A percentile compares a stretch with the other conserved stretches of the same genome.
Evolutionary conservation across 805 yeast species (phyloP).

Genomic region (Sugiyamaella chiloensis): DNA sequence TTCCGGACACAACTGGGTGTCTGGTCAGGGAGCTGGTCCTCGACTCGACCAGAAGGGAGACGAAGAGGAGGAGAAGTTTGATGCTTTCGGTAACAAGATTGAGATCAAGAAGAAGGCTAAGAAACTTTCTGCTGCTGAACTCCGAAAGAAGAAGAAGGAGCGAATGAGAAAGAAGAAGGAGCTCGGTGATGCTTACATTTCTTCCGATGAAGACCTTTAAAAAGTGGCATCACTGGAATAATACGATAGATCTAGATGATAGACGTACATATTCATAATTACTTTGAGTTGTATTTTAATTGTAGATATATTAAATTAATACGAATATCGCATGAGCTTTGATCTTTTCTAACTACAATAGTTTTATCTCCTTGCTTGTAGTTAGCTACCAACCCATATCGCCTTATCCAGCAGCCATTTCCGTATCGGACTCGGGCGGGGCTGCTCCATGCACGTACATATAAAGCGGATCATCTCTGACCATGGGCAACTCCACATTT

Average conservation of each 20-base stretch:
- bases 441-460: conserved; percentile 2
- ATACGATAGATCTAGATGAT: conserved; percentile 4
- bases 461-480: no score
- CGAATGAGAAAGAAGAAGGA: conserved; percentile 99
- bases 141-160: conserved; percentile 99
- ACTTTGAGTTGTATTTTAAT: no score
- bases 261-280: no score
- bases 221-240: conserved; percentile 4
- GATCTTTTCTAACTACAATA: no score
- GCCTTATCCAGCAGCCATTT: no score
- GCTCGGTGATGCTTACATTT: conserved; percentile 98
- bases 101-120: conserved; percentile 93
- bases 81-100: conserved; percentile 99
- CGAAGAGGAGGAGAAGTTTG: conserved; percentile 96
- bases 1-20: conserved; percentile 99
- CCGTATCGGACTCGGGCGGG: neutral
- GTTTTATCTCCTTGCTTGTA: no score
- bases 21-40: conserved; percentile 99
- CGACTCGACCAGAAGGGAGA: conserved; percentile 95
- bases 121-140: conserved; percentile 97
- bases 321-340: no score
- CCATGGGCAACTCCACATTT: no score
- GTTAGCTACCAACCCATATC: neutral
- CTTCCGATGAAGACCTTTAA: conserved; percentile 82
- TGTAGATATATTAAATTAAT: no score